phyloP scores from a whole-genome alignment of 169 alveolate genomes.

The Plasmodium reichenowi region DNA sequence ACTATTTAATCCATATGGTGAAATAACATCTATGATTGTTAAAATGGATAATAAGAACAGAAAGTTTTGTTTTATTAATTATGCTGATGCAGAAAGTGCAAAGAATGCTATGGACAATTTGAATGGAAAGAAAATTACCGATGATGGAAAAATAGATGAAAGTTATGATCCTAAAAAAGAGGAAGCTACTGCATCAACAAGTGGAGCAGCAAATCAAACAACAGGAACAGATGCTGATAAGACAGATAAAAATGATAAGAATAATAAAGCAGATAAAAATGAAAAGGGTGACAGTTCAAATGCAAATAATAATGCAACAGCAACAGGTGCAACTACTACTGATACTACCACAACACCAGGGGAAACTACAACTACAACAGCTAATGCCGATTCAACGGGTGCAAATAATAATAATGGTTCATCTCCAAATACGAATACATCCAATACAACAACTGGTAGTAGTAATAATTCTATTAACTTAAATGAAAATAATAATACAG shows the following conservation, averaged over 20 bases:
- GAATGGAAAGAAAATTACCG: conserved; percentile 87
- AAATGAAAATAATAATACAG: conserved; percentile 5
- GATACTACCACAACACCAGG: conserved; percentile 3
- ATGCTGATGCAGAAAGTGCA: conserved; percentile 89
- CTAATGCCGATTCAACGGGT: neutral
- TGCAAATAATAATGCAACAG: neutral
- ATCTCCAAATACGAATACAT: conserved; percentile 1
- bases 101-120: conserved; percentile 91
- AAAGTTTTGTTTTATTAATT: conserved; percentile 92
- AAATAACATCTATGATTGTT: conserved; percentile 90
- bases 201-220: conserved; percentile 11
- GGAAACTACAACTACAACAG: neutral
- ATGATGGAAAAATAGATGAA: conserved; percentile 77
- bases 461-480: neutral
- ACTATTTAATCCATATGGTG: conserved; percentile 91
- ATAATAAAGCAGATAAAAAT: conserved; percentile 11
- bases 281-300: neutral
- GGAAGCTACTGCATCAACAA: conserved; percentile 21
- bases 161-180: conserved; percentile 60
- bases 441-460: conserved; percentile 12
- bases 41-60: conserved; percentile 91
- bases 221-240: conserved; percentile 1
- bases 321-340: conserved; percentile 3
- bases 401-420: conserved; percentile 1
- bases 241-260: neutral